Conservation (phyloP, 148 eudicot species). For the Hydrangea macrophylla region DNA sequence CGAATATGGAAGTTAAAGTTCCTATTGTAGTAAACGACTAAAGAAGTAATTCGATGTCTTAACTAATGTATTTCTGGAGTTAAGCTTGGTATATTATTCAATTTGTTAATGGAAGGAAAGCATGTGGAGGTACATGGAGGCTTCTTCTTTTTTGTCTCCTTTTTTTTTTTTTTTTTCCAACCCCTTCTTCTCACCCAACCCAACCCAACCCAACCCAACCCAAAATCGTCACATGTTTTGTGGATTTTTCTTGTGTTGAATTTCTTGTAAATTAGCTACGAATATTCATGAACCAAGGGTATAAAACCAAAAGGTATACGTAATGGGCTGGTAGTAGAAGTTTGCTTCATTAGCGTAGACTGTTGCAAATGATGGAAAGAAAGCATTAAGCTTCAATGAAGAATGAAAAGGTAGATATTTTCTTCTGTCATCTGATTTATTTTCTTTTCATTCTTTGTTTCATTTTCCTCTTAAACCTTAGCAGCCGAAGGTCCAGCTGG, state of each 20-base stretch:
- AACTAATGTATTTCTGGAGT: neutral
- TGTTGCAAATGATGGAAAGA: neutral
- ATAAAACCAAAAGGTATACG: too few relatives aligned
- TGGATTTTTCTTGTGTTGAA: too few relatives aligned
- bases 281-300: too few relatives aligned
- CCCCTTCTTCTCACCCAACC: too few relatives aligned
- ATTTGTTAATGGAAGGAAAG: neutral
- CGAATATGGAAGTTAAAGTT: neutral
- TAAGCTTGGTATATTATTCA: neutral
- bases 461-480: constrained; percentile 13
- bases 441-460: neutral
- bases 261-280: too few relatives aligned
- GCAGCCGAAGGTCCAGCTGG: constrained; percentile 59
- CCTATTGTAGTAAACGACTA: neutral
- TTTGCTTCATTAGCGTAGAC: constrained; percentile 1
- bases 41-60: neutral
- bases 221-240: too few relatives aligned
- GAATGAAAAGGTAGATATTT: neutral
- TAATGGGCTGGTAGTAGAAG: too few relatives aligned
- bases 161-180: too few relatives aligned
- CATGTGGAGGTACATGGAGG: too few relatives aligned
- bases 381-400: neutral
- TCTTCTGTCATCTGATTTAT: neutral
- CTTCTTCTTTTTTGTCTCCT: too few relatives aligned
- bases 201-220: too few relatives aligned